These are phyloP conservation scores for Elymus sibiricus DNA, from an alignment of 176 grass and related monocot genomes.

Conservation along the genomic window DNA sequence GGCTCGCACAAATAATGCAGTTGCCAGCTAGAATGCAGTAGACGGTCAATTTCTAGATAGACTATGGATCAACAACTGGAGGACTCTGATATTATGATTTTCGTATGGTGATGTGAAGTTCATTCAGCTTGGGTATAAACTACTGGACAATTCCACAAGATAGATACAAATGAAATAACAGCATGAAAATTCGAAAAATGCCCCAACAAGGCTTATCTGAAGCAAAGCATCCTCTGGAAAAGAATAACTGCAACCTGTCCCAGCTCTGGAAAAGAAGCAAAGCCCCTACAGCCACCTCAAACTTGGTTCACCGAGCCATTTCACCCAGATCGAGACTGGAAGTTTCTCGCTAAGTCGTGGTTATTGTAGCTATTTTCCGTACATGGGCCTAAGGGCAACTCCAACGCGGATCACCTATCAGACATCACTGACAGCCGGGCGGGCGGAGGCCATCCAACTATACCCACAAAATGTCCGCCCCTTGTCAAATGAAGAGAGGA, in stretches of 20 bases:
- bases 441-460: too few relatives aligned
- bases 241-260: neutral
- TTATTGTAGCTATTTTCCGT: neutral
- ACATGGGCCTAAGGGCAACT: neutral
- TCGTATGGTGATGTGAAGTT: neutral
- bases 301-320: slow-evolving; percentile 1
- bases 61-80: neutral
- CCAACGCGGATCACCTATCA: too few relatives aligned
- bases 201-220: neutral
- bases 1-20: neutral
- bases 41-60: neutral
- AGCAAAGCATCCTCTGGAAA: neutral
- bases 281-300: neutral
- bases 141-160: neutral
- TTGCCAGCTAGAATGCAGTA: neutral
- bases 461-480: too few relatives aligned
- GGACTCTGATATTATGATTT: neutral
- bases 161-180: neutral
- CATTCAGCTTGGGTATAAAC: neutral
- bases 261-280: neutral
- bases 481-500: too few relatives aligned
- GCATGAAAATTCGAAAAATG: neutral
- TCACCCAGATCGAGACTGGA: neutral
- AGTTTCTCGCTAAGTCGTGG: neutral
- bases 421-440: too few relatives aligned